phyloP scores from a whole-genome alignment of 2,329 filamentous ascomycete species.

The Atkinsonella texensis region DNA sequence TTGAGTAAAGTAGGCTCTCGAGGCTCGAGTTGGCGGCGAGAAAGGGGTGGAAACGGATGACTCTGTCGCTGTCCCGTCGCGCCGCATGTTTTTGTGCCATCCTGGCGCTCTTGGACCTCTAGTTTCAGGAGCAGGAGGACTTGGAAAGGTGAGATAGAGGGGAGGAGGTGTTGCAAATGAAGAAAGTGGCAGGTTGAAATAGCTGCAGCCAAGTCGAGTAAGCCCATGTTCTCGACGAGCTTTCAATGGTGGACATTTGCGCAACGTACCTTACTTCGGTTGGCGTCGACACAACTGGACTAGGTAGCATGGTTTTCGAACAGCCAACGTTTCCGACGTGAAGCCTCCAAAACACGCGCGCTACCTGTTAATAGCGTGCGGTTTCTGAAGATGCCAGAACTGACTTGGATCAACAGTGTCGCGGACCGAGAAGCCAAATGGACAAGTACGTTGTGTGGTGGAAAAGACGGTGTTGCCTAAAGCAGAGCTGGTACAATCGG shows the following conservation, averaged over 20 bases:
- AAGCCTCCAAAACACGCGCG: not conserved
- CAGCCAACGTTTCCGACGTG: conserved; percentile 11
- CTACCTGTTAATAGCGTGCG: not conserved
- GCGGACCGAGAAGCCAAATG: not conserved
- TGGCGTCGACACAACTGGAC: not conserved
- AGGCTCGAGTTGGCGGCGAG: not conserved
- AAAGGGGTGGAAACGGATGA: not conserved
- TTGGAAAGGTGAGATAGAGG: conserved; percentile 9
- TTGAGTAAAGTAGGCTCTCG: conserved; percentile 2
- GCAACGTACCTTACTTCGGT: conserved; percentile 16
- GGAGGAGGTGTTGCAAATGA: conserved; percentile 9
- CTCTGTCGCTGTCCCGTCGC: not conserved
- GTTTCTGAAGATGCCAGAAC: not conserved
- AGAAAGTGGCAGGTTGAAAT: conserved; percentile 19
- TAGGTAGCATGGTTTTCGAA: conserved; percentile 1
- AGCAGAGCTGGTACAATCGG: no score
- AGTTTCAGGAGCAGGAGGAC: conserved; percentile 1
- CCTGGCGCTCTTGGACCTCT: not conserved
- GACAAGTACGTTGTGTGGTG: no score
- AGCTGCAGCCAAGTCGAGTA: conserved; percentile 12
- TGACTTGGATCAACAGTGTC: not conserved
- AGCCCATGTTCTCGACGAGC: not conserved
- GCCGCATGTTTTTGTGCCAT: conserved; percentile 6
- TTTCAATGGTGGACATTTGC: not conserved
- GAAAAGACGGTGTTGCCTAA: no score